phyloP scores from a whole-genome alignment of 2,329 filamentous ascomycete genomes.

The Hymenoscyphus repandus region DNA sequence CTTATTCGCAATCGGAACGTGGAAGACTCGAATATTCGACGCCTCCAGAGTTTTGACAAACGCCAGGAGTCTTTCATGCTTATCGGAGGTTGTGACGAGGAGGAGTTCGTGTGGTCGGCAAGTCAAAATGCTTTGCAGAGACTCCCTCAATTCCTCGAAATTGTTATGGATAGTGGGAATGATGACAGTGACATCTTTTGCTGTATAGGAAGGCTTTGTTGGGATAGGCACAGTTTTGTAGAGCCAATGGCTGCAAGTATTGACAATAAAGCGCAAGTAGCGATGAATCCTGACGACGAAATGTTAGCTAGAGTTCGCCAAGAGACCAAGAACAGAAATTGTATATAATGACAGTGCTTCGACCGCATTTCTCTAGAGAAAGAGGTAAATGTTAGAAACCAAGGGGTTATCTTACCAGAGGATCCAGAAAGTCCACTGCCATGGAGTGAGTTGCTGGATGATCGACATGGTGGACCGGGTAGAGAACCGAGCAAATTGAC shows the following conservation, averaged over 20 bases:
- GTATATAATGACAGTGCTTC: not conserved
- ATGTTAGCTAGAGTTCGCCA: not conserved
- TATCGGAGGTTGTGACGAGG: slow-evolving; percentile 80
- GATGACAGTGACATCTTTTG: slow-evolving; percentile 85
- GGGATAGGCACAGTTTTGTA: slow-evolving; percentile 83
- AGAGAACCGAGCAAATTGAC: not conserved
- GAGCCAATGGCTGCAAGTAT: slow-evolving; percentile 77
- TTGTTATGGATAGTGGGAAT: slow-evolving; percentile 87
- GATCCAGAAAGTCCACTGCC: slow-evolving; percentile 20
- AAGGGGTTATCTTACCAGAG: slow-evolving; percentile 20
- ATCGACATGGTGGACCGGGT: slow-evolving; percentile 9
- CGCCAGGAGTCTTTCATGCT: slow-evolving; percentile 61
- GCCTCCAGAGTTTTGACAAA: slow-evolving; percentile 57
- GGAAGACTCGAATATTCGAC: slow-evolving; percentile 66
- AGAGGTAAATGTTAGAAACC: not conserved
- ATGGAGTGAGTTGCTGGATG: slow-evolving; percentile 4
- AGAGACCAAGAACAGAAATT: not conserved
- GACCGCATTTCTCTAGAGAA: no score
- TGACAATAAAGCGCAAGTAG: slow-evolving; percentile 79
- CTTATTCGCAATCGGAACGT: slow-evolving; percentile 86
- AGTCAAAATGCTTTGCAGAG: slow-evolving; percentile 70
- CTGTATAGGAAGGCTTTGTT: slow-evolving; percentile 61
- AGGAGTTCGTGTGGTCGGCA: slow-evolving; percentile 69
- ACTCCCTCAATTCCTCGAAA: slow-evolving; percentile 77
- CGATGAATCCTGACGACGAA: slow-evolving; percentile 65